Percentiles rank a stretch among this genome's conserved stretches.
Evolutionary conservation across 129 eudicot species (phyloP).

Genomic region (Flaveria ramosissima): DNA sequence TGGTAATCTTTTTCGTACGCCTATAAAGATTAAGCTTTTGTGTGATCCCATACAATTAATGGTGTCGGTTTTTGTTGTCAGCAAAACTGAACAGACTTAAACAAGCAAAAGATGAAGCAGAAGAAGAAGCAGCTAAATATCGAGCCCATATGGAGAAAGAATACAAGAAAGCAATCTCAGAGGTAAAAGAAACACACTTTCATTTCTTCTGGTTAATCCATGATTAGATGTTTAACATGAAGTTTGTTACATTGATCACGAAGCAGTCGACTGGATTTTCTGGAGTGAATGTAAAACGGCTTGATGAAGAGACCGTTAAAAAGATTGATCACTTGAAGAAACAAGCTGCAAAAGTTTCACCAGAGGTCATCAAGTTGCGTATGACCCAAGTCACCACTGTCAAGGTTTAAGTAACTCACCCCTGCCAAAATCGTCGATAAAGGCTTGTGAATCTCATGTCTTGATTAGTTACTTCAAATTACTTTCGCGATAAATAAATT

Average conservation of each 20-base stretch:
- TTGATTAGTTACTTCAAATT: background rate
- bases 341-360: conserved; percentile 64
- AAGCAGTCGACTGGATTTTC: conserved; percentile 77
- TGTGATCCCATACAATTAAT: background rate
- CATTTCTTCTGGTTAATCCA: background rate
- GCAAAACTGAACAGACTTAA: conserved; percentile 73
- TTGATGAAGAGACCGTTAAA: conserved; percentile 59
- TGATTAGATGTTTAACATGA: background rate
- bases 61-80: conserved; percentile 18
- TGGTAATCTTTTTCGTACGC: conserved; percentile 21
- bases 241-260: background rate
- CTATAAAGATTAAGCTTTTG: background rate
- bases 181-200: conserved; percentile 35
- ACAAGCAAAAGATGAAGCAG: conserved; percentile 92
- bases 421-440: background rate
- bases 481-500: too few relatives aligned
- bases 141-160: conserved; percentile 80
- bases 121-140: conserved; percentile 76
- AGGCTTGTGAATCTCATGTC: background rate
- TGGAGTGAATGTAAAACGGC: conserved; percentile 78
- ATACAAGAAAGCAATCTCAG: conserved; percentile 64
- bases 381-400: conserved; percentile 38
- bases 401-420: conserved; percentile 19
- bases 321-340: conserved; percentile 60
- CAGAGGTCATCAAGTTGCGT: conserved; percentile 68